Evolutionary conservation across 805 yeast genomes (phyloP).

Genomic region (Kazachstania taianensis): DNA sequence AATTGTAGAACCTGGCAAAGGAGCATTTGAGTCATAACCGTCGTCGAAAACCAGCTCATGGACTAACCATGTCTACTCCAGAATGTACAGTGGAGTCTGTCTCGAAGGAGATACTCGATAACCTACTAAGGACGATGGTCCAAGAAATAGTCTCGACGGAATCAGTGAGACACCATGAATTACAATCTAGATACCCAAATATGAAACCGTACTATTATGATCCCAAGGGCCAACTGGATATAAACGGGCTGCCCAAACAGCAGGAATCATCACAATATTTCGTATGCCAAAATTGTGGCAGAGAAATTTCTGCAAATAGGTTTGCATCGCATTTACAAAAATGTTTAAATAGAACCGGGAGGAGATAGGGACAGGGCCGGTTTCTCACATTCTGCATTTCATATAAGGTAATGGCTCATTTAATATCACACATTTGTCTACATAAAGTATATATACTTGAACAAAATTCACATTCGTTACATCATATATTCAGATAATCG

Average conservation of each 20-base stretch:
- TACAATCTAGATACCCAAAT: constrained; percentile 18
- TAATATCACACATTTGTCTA: no score
- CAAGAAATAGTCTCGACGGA: constrained; percentile 27
- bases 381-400: neutral
- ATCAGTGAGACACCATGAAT: constrained; percentile 15
- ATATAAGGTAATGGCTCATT: neutral
- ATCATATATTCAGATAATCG: constrained; percentile 42
- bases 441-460: neutral
- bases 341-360: constrained; percentile 66
- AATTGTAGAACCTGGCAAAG: no score
- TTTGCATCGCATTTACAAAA: constrained; percentile 91
- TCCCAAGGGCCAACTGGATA: constrained; percentile 20
- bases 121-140: constrained; percentile 21
- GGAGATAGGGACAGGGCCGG: constrained; percentile 25
- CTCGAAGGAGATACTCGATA: constrained; percentile 18
- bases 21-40: no score
- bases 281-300: constrained; percentile 67
- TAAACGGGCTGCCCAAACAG: constrained; percentile 22
- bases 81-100: constrained; percentile 15
- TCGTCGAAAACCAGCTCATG: neutral
- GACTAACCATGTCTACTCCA: constrained; percentile 10
- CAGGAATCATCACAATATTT: constrained; percentile 42
- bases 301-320: constrained; percentile 83
- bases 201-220: constrained; percentile 20
- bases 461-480: neutral